Evolutionary conservation across 768 basidiomycete species (phyloP).

Genomic region (Inosperma sp.): DNA sequence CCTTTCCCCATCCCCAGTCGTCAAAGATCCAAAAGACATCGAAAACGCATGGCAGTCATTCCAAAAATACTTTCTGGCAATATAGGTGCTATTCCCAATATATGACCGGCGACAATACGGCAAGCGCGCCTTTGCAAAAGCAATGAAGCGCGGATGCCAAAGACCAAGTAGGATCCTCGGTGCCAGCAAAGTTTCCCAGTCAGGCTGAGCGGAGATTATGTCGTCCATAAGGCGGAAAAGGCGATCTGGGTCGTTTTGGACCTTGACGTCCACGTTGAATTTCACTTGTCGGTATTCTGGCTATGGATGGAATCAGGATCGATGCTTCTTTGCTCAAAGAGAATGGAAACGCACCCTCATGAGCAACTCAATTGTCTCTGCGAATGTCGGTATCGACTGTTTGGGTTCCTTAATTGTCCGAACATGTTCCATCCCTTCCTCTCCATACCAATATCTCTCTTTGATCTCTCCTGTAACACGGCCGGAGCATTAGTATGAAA

Average conservation of each 20-base stretch:
- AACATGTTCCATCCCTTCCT: slow-evolving; percentile 69
- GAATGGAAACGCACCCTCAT: slow-evolving; percentile 51
- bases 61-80: slow-evolving; percentile 90
- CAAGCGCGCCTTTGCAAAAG: slow-evolving; percentile 65
- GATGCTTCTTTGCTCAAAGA: neutral
- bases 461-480: slow-evolving; percentile 55
- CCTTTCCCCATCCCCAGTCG: slow-evolving; percentile 67
- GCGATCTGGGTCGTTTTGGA: slow-evolving; percentile 84
- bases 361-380: slow-evolving; percentile 70
- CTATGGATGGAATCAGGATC: slow-evolving; percentile 27
- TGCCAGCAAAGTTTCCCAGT: slow-evolving; percentile 72
- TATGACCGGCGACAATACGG: slow-evolving; percentile 83
- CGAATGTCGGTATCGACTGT: slow-evolving; percentile 88
- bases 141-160: slow-evolving; percentile 90
- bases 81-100: slow-evolving; percentile 67
- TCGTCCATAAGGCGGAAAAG: slow-evolving; percentile 77
- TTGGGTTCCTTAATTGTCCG: slow-evolving; percentile 75
- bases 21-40: slow-evolving; percentile 69
- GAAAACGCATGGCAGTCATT: slow-evolving; percentile 81
- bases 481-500: slow-evolving; percentile 15
- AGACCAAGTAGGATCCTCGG: slow-evolving; percentile 78
- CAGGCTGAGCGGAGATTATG: slow-evolving; percentile 55
- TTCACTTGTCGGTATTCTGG: slow-evolving; percentile 72
- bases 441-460: slow-evolving; percentile 67
- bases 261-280: slow-evolving; percentile 91